phyloP scores from a whole-genome alignment of 2,329 filamentous ascomycete genomes.

The Trichoderma brevicompactum region DNA sequence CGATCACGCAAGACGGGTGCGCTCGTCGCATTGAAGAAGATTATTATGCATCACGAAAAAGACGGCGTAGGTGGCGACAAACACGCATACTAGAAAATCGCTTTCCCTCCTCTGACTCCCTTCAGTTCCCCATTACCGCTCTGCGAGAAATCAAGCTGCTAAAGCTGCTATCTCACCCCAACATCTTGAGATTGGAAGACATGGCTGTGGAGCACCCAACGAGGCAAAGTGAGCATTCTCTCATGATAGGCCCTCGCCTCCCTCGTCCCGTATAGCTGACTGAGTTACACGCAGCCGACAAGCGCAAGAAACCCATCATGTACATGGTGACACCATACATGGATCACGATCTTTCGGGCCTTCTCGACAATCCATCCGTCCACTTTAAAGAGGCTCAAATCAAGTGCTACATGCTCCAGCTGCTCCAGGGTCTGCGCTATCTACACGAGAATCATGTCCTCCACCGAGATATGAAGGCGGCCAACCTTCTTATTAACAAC shows the following conservation, averaged over 20 bases:
- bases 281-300: slow-evolving; percentile 59
- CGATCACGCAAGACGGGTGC: slow-evolving; percentile 73
- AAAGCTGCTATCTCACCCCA: slow-evolving; percentile 90
- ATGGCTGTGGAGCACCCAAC: slow-evolving; percentile 88
- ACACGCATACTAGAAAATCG: background rate
- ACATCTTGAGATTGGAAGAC: slow-evolving; percentile 85
- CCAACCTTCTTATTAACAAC: slow-evolving; percentile 96
- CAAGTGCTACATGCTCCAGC: slow-evolving; percentile 96
- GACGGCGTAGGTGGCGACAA: slow-evolving; percentile 69
- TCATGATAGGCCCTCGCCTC: too few species aligned
- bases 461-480: slow-evolving; percentile 98
- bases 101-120: slow-evolving; percentile 31
- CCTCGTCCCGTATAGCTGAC: background rate
- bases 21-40: slow-evolving; percentile 93
- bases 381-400: slow-evolving; percentile 87
- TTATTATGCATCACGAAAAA: slow-evolving; percentile 99
- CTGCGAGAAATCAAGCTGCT: slow-evolving; percentile 96
- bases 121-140: slow-evolving; percentile 92
- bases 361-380: slow-evolving; percentile 92
- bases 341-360: slow-evolving; percentile 97
- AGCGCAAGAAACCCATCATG: slow-evolving; percentile 82
- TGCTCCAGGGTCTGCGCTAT: slow-evolving; percentile 87
- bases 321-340: slow-evolving; percentile 99
- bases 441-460: slow-evolving; percentile 88
- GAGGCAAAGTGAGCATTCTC: slow-evolving; percentile 56